Conservation (phyloP, 768 basidiomycete genomes). For the Tylopilus intermedius region DNA sequence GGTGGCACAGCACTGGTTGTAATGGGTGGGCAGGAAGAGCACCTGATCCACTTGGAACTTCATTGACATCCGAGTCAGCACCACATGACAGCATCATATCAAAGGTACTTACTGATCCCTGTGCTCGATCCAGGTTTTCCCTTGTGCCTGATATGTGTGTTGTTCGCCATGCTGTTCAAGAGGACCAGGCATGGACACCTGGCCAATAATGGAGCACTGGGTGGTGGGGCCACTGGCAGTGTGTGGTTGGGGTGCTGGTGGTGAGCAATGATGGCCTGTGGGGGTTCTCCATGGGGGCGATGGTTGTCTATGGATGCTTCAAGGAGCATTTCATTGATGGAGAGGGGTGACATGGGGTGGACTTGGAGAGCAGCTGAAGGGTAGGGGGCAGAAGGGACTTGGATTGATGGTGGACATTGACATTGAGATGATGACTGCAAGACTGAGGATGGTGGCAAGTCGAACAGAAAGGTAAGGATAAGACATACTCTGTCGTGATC, state of each 20-base stretch:
- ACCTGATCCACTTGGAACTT: constrained; percentile 19
- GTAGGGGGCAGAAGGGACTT: constrained; percentile 17
- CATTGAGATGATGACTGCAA: constrained; percentile 15
- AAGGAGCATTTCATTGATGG: constrained; percentile 46
- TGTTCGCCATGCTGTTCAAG: constrained; percentile 34
- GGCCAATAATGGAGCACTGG: constrained; percentile 20
- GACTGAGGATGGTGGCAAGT: constrained; percentile 15
- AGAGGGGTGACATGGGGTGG: constrained; percentile 23
- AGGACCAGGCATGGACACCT: constrained; percentile 24
- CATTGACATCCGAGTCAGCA: constrained; percentile 5
- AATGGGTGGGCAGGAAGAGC: constrained; percentile 17
- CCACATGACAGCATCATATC: constrained; percentile 4
- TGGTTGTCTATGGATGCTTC: constrained; percentile 40
- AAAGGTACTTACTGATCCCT: constrained; percentile 20
- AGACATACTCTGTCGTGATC: constrained; percentile 27
- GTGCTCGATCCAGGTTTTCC: constrained; percentile 36
- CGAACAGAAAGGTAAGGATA: not conserved
- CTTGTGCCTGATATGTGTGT: constrained; percentile 57
- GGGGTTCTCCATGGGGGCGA: constrained; percentile 28
- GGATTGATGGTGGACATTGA: constrained; percentile 26
- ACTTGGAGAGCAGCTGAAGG: constrained; percentile 8
- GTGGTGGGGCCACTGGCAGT: not conserved
- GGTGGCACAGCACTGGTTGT: constrained; percentile 10
- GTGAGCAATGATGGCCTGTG: constrained; percentile 24
- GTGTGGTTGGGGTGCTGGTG: constrained; percentile 30